Evolutionary conservation across 2,329 filamentous ascomycete species (phyloP).

Genomic region (Colletotrichum viniferum): DNA sequence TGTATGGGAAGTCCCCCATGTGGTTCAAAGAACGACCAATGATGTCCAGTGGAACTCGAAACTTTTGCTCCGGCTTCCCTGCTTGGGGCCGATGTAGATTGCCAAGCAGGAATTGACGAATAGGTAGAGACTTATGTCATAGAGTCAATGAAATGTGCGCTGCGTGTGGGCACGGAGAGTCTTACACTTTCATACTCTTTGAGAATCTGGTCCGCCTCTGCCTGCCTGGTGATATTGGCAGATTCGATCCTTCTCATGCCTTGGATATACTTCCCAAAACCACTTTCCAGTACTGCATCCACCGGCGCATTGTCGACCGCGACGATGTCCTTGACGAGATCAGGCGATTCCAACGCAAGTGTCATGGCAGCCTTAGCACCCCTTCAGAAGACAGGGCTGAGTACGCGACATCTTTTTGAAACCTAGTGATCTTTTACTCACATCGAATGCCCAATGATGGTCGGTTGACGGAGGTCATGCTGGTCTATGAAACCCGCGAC

Average conservation of each 20-base stretch:
- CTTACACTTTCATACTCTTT: constrained; percentile 71
- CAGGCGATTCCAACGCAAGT: constrained; percentile 74
- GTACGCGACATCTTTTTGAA: background rate
- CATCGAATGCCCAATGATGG: constrained; percentile 95
- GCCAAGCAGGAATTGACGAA: constrained; percentile 90
- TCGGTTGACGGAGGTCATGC: constrained; percentile 71
- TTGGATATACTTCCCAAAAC: constrained; percentile 80
- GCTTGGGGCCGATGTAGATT: constrained; percentile 69
- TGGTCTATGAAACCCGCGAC: constrained; percentile 78
- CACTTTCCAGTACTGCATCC: constrained; percentile 73
- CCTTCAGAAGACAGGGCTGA: constrained; percentile 44
- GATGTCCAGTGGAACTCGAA: constrained; percentile 78
- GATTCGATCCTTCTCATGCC: constrained; percentile 85
- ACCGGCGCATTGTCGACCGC: constrained; percentile 93
- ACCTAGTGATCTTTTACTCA: constrained; percentile 38
- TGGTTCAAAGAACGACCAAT: constrained; percentile 71
- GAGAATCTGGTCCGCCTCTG: constrained; percentile 82
- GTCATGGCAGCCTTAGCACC: constrained; percentile 94
- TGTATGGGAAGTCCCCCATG: constrained; percentile 90
- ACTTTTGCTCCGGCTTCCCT: constrained; percentile 63
- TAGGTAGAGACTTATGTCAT: constrained; percentile 61
- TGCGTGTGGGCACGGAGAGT: background rate
- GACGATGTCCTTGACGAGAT: constrained; percentile 72
- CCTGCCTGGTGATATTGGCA: constrained; percentile 68
- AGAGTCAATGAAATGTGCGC: background rate